These are phyloP conservation scores for Pisolithus orientalis DNA, from an alignment of 768 basidiomycete genomes.

Conservation along the genomic window DNA sequence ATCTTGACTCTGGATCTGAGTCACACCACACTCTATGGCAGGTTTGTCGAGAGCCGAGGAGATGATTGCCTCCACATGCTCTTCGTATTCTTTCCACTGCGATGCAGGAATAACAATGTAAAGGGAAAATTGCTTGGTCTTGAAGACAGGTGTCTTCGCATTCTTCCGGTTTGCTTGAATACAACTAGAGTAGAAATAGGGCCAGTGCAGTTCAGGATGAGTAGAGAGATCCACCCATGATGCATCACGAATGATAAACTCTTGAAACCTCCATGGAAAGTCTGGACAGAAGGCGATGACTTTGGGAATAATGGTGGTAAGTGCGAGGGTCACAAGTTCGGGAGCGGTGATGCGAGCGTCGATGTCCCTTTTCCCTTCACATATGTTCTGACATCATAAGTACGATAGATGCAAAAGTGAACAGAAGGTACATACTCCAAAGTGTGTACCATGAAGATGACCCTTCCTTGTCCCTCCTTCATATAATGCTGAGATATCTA, in stretches of 20 bases:
- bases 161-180: neutral
- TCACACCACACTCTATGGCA: too few species aligned
- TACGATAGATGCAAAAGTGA: too few species aligned
- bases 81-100: neutral
- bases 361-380: constrained; percentile 5
- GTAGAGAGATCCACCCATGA: constrained; percentile 5
- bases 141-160: neutral
- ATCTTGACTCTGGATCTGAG: too few species aligned
- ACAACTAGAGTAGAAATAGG: constrained; percentile 7
- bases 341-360: neutral
- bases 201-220: neutral
- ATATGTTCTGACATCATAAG: constrained; percentile 2
- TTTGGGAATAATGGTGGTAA: neutral
- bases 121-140: neutral
- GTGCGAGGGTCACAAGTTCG: neutral
- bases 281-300: neutral
- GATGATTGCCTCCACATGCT: too few species aligned
- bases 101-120: neutral
- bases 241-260: constrained; percentile 4
- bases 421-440: constrained; percentile 6
- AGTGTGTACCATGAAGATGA: neutral
- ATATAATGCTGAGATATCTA: constrained; percentile 2
- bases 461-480: neutral
- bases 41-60: too few species aligned
- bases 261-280: constrained; percentile 1